Base-by-base conservation (phyloP, 2,329 filamentous ascomycete genomes). In the Chaetomium olivaceum region DNA sequence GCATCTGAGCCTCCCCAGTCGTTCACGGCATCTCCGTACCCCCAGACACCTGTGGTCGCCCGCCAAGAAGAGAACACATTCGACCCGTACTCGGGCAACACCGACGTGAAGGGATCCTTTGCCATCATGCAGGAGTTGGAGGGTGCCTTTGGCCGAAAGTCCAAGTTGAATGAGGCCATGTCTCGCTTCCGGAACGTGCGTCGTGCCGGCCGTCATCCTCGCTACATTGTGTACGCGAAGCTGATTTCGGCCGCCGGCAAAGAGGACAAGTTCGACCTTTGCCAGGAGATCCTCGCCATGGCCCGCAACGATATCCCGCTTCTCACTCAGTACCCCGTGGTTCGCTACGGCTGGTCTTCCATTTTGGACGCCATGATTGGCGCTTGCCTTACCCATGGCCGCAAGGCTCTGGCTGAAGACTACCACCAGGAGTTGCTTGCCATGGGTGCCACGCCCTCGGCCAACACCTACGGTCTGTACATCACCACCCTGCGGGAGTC, bases 401-500 rank as follows among this genome's bases (percentile, higher is more conserved):
- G 94, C 75, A 91, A 94, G 64, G 85, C 86, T 65, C 82, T 92
- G 67, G 95, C 95, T 67, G 89, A 90, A 76, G 89, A 92, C 72
- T 97, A 91, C 78, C 95, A 98, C 76, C 90, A 95, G 77, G 92
- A 99, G 77, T 84, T 99, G 71, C 83, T 96, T 58, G 89, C 92
- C 67, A 95, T 98, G 83, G 94, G 94, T 57, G 89, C 91, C 67
- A 90, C 93, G 11, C 95, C 95, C 19, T 96, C 94, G 2, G 95
- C 95, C 52, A 99, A 99, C 82, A 99, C 95, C 0, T 99, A 96
- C 72, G 95, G 95, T 66, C 86, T 99, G 21, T 99, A 98, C 84
- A 99, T 99, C 79, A 98, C 96, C n/a, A 98, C 94, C 1, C 83
- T 99, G 68, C 97, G 98, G 82, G 94, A 97, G 75, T 96, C 92